Percentiles rank a stretch among this genome's conserved stretches.
Conservation (phyloP, 768 basidiomycete species). For the Dioszegia hungarica region DNA sequence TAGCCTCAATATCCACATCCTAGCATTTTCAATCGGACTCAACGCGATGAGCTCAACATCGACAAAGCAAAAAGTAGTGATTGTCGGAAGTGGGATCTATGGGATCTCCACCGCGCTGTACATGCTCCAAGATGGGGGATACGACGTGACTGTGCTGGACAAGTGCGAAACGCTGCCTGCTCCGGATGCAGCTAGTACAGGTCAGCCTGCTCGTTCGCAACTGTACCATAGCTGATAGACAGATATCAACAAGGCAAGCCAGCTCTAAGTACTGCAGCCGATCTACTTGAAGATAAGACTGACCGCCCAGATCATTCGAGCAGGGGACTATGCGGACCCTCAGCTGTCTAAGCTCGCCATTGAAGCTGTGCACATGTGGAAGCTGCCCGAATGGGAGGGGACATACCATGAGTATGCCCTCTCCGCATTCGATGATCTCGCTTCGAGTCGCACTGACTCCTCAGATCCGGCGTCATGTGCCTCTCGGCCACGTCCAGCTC, state of each 20-base stretch:
- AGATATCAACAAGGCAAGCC: constrained; percentile 37
- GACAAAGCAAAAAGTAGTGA: constrained; percentile 28
- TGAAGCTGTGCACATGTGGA: constrained; percentile 75
- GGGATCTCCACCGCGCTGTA: constrained; percentile 81
- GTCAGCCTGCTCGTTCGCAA: constrained; percentile 42
- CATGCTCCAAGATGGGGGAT: constrained; percentile 61
- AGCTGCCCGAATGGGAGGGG: constrained; percentile 52
- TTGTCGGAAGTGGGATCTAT: constrained; percentile 55
- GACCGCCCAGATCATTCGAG: constrained; percentile 41
- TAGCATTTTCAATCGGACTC: no score
- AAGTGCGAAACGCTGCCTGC: constrained; percentile 67
- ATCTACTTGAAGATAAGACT: neutral
- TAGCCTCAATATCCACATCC: no score
- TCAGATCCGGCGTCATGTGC: constrained; percentile 66
- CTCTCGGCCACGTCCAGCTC: constrained; percentile 49
- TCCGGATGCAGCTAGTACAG: constrained; percentile 69
- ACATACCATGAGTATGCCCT: constrained; percentile 73
- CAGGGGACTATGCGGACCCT: constrained; percentile 47
- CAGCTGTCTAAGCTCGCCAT: constrained; percentile 63
- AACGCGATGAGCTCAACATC: no score
- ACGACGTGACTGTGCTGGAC: constrained; percentile 72
- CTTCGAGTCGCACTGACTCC: neutral
- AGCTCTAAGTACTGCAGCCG: no score
- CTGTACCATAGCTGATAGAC: constrained; percentile 31
- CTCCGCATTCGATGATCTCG: neutral